Evolutionary conservation across 2,329 filamentous ascomycete genomes (phyloP).

Genomic region (Geosmithia morbida): DNA sequence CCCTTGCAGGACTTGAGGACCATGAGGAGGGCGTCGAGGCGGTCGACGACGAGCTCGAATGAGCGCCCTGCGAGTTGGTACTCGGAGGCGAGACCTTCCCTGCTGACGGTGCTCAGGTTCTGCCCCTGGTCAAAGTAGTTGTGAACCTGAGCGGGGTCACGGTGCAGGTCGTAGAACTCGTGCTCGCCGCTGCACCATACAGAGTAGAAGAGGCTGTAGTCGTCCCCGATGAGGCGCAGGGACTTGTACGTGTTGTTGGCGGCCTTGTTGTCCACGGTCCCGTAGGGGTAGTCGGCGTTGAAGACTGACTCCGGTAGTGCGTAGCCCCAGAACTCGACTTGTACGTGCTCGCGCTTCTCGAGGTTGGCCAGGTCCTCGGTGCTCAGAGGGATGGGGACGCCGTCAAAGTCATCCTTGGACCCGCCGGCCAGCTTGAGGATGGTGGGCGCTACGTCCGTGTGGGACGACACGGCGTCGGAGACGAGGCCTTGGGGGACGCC

Average conservation of each 20-base stretch:
- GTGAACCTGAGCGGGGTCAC: slow-evolving; percentile 29
- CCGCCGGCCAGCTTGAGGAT: slow-evolving; percentile 21
- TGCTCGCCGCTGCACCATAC: slow-evolving; percentile 55
- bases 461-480: slow-evolving; percentile 26
- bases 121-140: slow-evolving; percentile 1
- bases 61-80: slow-evolving; percentile 5
- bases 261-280: slow-evolving; percentile 2
- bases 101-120: neutral
- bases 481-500: slow-evolving; percentile 22
- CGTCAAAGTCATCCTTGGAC: slow-evolving; percentile 2
- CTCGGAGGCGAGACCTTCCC: slow-evolving; percentile 4
- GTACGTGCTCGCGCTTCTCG: slow-evolving; percentile 26
- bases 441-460: slow-evolving; percentile 41
- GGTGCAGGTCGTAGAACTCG: slow-evolving; percentile 41
- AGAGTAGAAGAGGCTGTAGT: slow-evolving; percentile 45
- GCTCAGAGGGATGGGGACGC: slow-evolving; percentile 23
- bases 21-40: slow-evolving; percentile 42
- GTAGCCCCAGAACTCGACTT: slow-evolving; percentile 37
- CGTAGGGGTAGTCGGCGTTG: neutral
- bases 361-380: neutral
- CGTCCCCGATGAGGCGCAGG: slow-evolving; percentile 29
- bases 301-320: slow-evolving; percentile 7
- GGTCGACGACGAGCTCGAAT: slow-evolving; percentile 25
- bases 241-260: slow-evolving; percentile 23
- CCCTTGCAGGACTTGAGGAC: slow-evolving; percentile 46